Evolutionary conservation across 73 alveolate species (phyloP), one percentile per base, ranked within the genome.

Genomic region (Paramecium bursaria): DNA sequence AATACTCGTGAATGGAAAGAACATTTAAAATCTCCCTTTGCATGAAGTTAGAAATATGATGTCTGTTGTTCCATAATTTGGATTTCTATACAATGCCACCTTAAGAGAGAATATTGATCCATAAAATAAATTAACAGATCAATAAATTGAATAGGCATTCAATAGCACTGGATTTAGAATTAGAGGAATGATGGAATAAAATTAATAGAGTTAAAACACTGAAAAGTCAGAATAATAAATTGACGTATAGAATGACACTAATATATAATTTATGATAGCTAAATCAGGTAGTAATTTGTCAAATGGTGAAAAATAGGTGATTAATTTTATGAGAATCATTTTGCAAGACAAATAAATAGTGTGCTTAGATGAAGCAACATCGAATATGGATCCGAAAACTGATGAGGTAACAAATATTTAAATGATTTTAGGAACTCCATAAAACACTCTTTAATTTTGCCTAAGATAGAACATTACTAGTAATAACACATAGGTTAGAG

Each of bases 61-160:
- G 54, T 87, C 96, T 7, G 86, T 91, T 49, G 92, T 93, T 2
- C 98, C 98, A 4, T 90, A 94, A 85, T 76, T 74, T 49, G 95
- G 96, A 44, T 74, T 86, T 39, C 52, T 94, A 33, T 87, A 91
- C 74, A 87, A 86, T 76, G 90, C 91, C 33, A 86, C 91, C 21
- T 44, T 94, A 1, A 94, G 94, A 88, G 96, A 91, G 27, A 94
- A 94, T 75, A 55, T 94, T 13, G 98, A 94, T 91, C 98, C 98
- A 2, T 86, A 85, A 85, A 67, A 86, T 50, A 74, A 75, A 29
- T 86, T 74, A 54, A 48, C 86, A 30, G 92, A 93, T 46, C 75
- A 86, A 22, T 74, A 85, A 39, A 88, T 94, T 35, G 50, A 52
- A 50, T 13, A 60, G 14, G 90, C 88, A 67, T 85, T 94, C 42